phyloP scores from a whole-genome alignment of 2,329 filamentous ascomycete species.

The Colletotrichum agaves region DNA sequence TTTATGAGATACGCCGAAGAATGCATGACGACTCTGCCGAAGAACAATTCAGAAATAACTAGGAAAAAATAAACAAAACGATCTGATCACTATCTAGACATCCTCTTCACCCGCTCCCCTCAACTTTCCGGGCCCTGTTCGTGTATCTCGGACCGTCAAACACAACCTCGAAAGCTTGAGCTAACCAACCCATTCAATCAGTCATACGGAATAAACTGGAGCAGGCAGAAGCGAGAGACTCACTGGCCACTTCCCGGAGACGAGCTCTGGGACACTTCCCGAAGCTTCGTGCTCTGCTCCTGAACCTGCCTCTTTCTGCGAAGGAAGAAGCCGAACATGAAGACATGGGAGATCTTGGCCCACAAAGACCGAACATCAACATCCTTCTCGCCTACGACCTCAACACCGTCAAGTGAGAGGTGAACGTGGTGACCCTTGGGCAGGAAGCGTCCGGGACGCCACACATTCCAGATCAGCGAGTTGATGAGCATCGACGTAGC shows the following conservation, averaged over 20 bases:
- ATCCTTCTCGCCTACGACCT: slow-evolving; percentile 14
- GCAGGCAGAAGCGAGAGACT: neutral
- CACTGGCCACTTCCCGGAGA: neutral
- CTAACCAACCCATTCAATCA: no score
- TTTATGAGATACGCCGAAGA: no score
- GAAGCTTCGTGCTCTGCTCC: neutral
- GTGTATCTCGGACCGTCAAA: no score
- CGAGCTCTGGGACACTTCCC: neutral
- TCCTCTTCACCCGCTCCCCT: no score
- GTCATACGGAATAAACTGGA: neutral
- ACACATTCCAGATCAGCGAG: slow-evolving; percentile 58
- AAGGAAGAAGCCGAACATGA: slow-evolving; percentile 11
- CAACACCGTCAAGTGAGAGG: slow-evolving; percentile 57
- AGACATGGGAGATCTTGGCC: neutral
- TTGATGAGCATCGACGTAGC: slow-evolving; percentile 63
- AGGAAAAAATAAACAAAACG: no score
- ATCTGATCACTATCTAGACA: no score
- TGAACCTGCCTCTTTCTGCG: neutral
- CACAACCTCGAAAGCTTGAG: no score
- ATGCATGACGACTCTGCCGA: no score
- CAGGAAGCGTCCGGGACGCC: slow-evolving; percentile 62
- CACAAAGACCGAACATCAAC: neutral
- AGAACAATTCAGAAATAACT: no score
- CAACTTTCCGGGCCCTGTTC: no score
- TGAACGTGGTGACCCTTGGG: slow-evolving; percentile 61